Evolutionary conservation across 2,329 filamentous ascomycete species (phyloP).

Genomic region (Rhynchosporium secalis): DNA sequence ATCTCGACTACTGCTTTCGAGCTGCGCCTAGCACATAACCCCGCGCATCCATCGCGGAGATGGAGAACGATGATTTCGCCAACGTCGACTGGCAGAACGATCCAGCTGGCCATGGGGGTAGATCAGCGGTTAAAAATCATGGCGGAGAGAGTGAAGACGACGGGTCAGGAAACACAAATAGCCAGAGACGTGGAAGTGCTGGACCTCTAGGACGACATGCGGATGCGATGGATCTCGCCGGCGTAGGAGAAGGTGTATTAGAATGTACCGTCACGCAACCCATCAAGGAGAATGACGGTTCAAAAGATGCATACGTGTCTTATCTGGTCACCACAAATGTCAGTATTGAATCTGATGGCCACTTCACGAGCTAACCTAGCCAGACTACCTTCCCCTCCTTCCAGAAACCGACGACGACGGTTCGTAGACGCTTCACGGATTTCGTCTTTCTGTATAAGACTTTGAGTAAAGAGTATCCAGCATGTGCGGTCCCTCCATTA

Average conservation of each 20-base stretch:
- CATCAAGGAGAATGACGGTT: conserved; percentile 93
- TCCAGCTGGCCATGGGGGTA: conserved; percentile 52
- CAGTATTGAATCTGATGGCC: conserved; percentile 37
- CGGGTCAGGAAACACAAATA: conserved; percentile 26
- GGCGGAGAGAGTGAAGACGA: conserved; percentile 42
- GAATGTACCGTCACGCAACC: conserved; percentile 82
- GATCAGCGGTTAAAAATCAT: conserved; percentile 44
- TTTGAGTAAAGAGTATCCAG: conserved; percentile 82
- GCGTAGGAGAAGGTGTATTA: conserved; percentile 70
- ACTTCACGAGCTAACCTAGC: conserved; percentile 27
- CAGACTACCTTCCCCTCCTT: conserved; percentile 95
- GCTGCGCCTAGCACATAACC: conserved; percentile 23
- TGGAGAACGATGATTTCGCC: conserved; percentile 68
- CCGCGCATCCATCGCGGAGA: conserved; percentile 31
- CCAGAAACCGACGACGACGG: conserved; percentile 73
- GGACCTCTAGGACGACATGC: conserved; percentile 40
- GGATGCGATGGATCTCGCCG: conserved; percentile 54
- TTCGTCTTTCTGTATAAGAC: conserved; percentile 96
- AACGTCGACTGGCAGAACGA: conserved; percentile 73
- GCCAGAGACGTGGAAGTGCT: conserved; percentile 26
- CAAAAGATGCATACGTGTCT: conserved; percentile 94
- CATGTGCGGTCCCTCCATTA: conserved; percentile 88
- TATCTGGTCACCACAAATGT: conserved; percentile 92
- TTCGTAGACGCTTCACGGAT: conserved; percentile 93
- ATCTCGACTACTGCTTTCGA: neutral